Percentiles rank a stretch among this genome's conserved stretches.
phyloP scores from a whole-genome alignment of 2,329 filamentous ascomycete genomes.

The Beauveria australis region DNA sequence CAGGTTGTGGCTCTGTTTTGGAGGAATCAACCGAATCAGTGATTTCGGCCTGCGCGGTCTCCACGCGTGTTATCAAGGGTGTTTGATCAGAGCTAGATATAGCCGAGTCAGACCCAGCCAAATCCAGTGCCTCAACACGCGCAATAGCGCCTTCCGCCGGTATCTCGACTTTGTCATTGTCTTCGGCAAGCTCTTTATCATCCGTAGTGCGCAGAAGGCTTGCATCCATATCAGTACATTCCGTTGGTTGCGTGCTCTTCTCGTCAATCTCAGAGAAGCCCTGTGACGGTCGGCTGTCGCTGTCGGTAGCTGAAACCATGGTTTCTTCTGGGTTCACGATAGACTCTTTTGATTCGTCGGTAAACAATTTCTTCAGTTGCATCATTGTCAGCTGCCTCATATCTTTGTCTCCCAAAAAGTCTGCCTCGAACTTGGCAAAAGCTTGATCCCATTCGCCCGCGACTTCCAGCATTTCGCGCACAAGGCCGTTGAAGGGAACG shows the following conservation, averaged over 20 bases:
- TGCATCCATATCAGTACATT: slow-evolving; percentile 24
- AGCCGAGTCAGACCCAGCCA: slow-evolving; percentile 31
- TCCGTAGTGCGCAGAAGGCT: slow-evolving; percentile 20
- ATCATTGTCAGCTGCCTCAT: slow-evolving; percentile 85
- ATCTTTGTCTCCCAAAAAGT: slow-evolving; percentile 95
- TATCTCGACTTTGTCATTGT: slow-evolving; percentile 21
- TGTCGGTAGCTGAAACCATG: slow-evolving; percentile 38
- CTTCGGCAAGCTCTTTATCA: slow-evolving; percentile 18
- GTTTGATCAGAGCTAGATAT: slow-evolving; percentile 15
- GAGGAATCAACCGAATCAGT: slow-evolving; percentile 6
- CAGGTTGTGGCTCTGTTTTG: not conserved
- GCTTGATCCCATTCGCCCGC: slow-evolving; percentile 88
- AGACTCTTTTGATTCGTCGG: slow-evolving; percentile 77
- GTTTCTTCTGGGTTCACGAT: slow-evolving; percentile 61
- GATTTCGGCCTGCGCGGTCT: slow-evolving; percentile 3
- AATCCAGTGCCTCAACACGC: slow-evolving; percentile 41
- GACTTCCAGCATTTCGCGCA: slow-evolving; percentile 86
- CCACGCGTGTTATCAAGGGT: slow-evolving; percentile 3
- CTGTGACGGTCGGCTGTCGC: slow-evolving; percentile 39
- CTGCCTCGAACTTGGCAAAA: slow-evolving; percentile 83
- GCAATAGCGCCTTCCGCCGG: slow-evolving; percentile 31
- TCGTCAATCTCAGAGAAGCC: slow-evolving; percentile 39
- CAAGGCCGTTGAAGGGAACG: slow-evolving; percentile 81
- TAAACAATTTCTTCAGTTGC: slow-evolving; percentile 90
- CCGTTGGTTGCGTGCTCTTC: slow-evolving; percentile 36